Evolutionary conservation across 2,329 filamentous ascomycete genomes (phyloP).

Genomic region (Graphiopsis chlorocephala): DNA sequence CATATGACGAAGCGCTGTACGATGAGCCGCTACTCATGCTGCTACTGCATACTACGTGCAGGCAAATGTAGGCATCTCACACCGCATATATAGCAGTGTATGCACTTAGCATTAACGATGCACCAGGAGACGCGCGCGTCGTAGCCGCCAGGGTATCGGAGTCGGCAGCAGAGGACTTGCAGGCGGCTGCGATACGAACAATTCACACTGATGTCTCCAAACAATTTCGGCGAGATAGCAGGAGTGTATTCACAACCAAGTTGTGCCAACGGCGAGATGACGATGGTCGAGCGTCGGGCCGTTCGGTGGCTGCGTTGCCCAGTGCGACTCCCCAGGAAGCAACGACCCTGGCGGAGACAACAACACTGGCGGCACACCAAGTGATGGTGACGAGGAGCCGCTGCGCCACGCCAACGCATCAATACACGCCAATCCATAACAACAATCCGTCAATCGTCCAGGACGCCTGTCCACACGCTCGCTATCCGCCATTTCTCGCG

Average conservation of each 20-base stretch:
- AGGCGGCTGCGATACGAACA: too few species aligned
- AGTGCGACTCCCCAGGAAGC: neutral
- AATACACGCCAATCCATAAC: neutral
- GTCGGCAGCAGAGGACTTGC: neutral
- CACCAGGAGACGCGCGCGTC: neutral
- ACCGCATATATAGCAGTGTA: neutral
- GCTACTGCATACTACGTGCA: neutral
- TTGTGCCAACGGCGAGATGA: constrained; percentile 2
- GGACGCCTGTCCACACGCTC: neutral
- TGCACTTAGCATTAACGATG: neutral
- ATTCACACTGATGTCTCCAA: neutral
- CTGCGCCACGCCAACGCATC: neutral
- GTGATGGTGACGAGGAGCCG: neutral
- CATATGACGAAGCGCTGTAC: neutral
- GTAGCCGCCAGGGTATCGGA: neutral
- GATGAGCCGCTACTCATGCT: neutral
- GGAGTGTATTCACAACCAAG: neutral
- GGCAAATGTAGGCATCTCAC: neutral
- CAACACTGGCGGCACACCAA: neutral
- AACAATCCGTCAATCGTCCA: neutral
- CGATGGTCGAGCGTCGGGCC: neutral
- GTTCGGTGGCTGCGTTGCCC: neutral
- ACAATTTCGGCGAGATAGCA: neutral
- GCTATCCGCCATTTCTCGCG: neutral
- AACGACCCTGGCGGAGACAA: constrained; percentile 5